Base-by-base conservation (phyloP, 768 basidiomycete genomes). In the Psilocybe subaeruginosa region DNA sequence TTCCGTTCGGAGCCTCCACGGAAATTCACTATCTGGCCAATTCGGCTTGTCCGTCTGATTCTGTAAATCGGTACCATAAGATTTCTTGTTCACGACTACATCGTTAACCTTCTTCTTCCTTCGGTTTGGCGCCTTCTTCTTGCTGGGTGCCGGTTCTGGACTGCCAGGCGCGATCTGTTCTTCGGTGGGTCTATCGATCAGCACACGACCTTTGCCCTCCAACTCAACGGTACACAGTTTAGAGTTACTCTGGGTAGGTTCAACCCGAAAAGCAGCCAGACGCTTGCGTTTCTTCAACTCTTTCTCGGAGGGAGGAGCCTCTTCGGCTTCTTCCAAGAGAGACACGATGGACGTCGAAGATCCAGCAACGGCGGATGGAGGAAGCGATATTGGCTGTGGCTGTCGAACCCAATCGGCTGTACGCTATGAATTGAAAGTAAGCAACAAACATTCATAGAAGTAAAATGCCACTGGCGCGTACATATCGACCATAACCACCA, bases 1-100 rank as follows among this genome's bases (percentile, higher is more conserved):
- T 63, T 84, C 79, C n/a, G 76, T 78, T 56, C 87, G 78, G 64
- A 88, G 69, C 52, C 82, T 82, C 92, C 92, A 94, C 19, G 92
- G 92, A 68, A 92, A 93, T 72, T 86, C 86, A 7, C 78, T 65
- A 67, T 94, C 92, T 6, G 88, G 88, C 92, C 92, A 93, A 68
- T 91, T 88, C 8, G 91, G 89, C 56, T 74, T 82, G 37, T 83
- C 81, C 1, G 70, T 51, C 4, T 69, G 64, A n/a, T 73, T 66
- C 5, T 64, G 56, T 17, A 64, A 57, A 52, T 64, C 64, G 16
- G 64, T 60, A 3, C 69, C 68, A 1, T 66, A 58, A 0, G 67
- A 61, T 61, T 73, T 73, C 65, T 79, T 78, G 45, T 77, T 77
- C 37, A 72, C 53, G 14, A 61, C 70, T 1, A 72, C 67, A 19